Conservation (phyloP, 768 basidiomycete genomes). For the Auricularia auricula-judae region DNA sequence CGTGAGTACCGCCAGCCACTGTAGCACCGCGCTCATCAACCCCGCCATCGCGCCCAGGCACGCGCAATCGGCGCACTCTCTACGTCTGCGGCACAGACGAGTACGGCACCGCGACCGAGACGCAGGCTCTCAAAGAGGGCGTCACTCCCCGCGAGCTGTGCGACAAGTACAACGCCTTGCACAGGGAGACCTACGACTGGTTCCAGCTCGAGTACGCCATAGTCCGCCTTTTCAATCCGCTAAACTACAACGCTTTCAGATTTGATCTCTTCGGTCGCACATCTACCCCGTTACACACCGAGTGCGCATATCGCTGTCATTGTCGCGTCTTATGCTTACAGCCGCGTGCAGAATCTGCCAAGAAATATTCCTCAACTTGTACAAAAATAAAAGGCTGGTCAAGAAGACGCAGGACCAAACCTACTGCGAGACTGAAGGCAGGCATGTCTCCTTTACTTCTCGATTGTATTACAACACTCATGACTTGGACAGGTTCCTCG, state of each 20-base stretch:
- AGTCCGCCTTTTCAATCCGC: neutral
- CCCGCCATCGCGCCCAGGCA: constrained; percentile 23
- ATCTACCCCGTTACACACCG: constrained; percentile 78
- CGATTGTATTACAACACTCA: neutral
- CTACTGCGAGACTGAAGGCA: constrained; percentile 85
- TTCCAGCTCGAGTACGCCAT: constrained; percentile 77
- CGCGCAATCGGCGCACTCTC: constrained; percentile 78
- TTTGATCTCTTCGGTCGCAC: constrained; percentile 97
- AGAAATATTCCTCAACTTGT: constrained; percentile 76
- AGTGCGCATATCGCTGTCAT: constrained; percentile 35
- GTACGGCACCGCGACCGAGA: constrained; percentile 99
- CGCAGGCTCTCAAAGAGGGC: constrained; percentile 85
- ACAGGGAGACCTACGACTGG: constrained; percentile 93
- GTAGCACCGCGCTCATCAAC: neutral
- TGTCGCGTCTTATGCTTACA: neutral
- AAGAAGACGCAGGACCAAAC: constrained; percentile 86
- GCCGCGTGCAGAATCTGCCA: constrained; percentile 65
- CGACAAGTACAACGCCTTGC: constrained; percentile 82
- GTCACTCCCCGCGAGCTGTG: constrained; percentile 71
- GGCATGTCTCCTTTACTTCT: constrained; percentile 10
- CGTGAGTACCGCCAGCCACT: constrained; percentile 10
- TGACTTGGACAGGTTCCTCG: constrained; percentile 56
- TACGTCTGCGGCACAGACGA: constrained; percentile 99
- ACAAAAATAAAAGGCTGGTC: constrained; percentile 63
- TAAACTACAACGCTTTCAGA: constrained; percentile 25